A percentile compares a stretch with the other conserved stretches of the same genome.
These are phyloP conservation scores for Hanseniaspora mollemarum DNA, from an alignment of 805 yeast species.

Conservation along the genomic window DNA sequence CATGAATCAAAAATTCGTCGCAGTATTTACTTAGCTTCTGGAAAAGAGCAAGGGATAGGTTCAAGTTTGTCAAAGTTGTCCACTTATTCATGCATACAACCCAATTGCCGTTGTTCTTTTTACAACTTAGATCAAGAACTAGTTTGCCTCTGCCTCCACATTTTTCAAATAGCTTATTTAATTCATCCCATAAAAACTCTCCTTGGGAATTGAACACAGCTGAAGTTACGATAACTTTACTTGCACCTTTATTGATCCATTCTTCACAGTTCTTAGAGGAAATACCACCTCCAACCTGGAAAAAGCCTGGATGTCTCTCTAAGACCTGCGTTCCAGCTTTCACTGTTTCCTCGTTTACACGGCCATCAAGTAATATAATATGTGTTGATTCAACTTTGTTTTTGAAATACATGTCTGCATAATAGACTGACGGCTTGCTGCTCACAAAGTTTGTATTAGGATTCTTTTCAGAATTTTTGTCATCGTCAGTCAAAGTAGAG, in stretches of 20 bases:
- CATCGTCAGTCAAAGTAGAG: conserved; percentile 62
- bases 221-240: conserved; percentile 83
- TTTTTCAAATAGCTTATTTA: conserved; percentile 37
- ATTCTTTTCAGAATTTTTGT: conserved; percentile 51
- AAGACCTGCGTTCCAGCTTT: conserved; percentile 71
- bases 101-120: conserved; percentile 46
- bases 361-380: conserved; percentile 79
- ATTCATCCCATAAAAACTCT: conserved; percentile 39
- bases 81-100: conserved; percentile 96
- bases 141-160: conserved; percentile 42
- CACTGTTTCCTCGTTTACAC: conserved; percentile 42
- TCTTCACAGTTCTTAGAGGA: conserved; percentile 54
- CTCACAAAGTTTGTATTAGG: conserved; percentile 68
- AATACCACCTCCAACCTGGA: conserved; percentile 94
- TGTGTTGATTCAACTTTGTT: conserved; percentile 66
- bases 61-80: conserved; percentile 74
- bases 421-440: conserved; percentile 58
- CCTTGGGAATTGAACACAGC: conserved; percentile 58
- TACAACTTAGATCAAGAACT: conserved; percentile 86
- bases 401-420: conserved; percentile 55
- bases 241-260: conserved; percentile 74
- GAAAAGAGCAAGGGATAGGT: conserved; percentile 45
- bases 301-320: conserved; percentile 52
- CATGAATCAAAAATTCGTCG: conserved; percentile 83
- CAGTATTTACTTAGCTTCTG: conserved; percentile 50